Base-by-base conservation (phyloP, 352 stramenopile genomes). In the Globisporangium cystogenes region DNA sequence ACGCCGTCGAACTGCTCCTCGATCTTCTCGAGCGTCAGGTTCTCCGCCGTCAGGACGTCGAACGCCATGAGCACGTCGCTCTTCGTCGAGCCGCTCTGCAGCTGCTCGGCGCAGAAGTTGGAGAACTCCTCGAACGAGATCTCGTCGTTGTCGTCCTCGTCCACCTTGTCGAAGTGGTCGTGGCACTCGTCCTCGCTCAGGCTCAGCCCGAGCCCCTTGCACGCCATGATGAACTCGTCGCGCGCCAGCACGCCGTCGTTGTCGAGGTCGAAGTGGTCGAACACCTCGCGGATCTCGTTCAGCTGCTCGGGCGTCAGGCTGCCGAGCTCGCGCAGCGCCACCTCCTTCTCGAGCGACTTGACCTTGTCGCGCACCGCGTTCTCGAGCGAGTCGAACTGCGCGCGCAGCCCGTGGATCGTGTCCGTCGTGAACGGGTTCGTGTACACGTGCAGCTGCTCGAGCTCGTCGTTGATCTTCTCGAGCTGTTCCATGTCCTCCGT, bases 181-280 rank as follows among this genome's bases (percentile, higher is more conserved):
- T 95, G 85, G 62, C 85, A 92, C 31, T 95, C 86, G 50, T 95
- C 80, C 42, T 96, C 85, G 46, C 81, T 92, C 44, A 96, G 63
- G 55, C 73, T 85, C 51, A 96, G 63, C 31, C 87, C 87, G 23
- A 95, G 77, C 41, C 76, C 87, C 62, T 93, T 93, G 71, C 86
- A 95, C 15, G 85, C 87, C 78, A 95, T 95, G 65, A 92, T 94
- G 42, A 96, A 95, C 61, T 96, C 87, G 23, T 93, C 82, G 24
- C 88, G 83, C 26, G 81, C 82, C 14, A 96, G 65, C 27, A 90
- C 81, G 50, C 84, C 80, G 51, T 94, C 84, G 39, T 94, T 78
- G 54, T 96, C 85, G 39, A 91, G 59, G 51, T 96, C 87, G 49
- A 96, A 96, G 65, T 94, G 81, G 50, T 94, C 77, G 39, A 96